A percentile compares a stretch with the other conserved stretches of the same genome.
Conservation (phyloP, 2,329 filamentous ascomycete genomes). For the Teratosphaeria viscida region DNA sequence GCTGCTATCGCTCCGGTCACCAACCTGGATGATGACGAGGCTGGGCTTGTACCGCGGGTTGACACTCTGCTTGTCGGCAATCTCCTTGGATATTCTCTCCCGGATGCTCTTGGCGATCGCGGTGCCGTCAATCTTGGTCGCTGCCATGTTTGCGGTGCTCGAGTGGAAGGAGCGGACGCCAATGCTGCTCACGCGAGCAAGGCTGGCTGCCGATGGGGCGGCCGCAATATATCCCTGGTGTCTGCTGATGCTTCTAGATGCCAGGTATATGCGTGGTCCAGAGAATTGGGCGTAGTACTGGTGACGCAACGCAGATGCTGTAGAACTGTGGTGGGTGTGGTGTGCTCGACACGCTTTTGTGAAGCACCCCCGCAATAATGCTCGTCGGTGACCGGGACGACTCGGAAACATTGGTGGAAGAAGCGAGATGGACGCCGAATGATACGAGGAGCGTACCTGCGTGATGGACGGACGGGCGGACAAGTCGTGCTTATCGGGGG, state of each 20-base stretch:
- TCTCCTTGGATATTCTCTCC: constrained; percentile 68
- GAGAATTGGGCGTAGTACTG: background rate
- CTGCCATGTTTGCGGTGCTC: constrained; percentile 60
- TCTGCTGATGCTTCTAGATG: background rate
- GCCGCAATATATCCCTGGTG: background rate
- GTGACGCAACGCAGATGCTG: background rate
- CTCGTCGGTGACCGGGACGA: background rate
- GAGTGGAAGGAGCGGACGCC: constrained; percentile 33
- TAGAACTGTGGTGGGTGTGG: background rate
- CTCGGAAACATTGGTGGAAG: background rate
- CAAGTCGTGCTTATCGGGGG: background rate
- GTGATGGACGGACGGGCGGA: background rate
- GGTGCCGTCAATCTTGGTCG: constrained; percentile 87
- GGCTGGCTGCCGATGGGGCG: background rate
- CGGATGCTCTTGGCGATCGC: constrained; percentile 89
- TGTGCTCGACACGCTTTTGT: background rate
- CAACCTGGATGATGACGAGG: constrained; percentile 94
- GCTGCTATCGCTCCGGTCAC: constrained; percentile 75
- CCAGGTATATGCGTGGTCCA: background rate
- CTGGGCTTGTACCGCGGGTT: constrained; percentile 84
- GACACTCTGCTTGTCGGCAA: constrained; percentile 65
- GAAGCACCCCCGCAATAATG: background rate
- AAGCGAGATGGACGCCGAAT: background rate
- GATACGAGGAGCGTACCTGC: background rate
- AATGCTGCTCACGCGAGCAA: background rate